Evolutionary conservation across 1,284 basidiomycete genomes (phyloP).

Genomic region (Marasmius tenuissimus): DNA sequence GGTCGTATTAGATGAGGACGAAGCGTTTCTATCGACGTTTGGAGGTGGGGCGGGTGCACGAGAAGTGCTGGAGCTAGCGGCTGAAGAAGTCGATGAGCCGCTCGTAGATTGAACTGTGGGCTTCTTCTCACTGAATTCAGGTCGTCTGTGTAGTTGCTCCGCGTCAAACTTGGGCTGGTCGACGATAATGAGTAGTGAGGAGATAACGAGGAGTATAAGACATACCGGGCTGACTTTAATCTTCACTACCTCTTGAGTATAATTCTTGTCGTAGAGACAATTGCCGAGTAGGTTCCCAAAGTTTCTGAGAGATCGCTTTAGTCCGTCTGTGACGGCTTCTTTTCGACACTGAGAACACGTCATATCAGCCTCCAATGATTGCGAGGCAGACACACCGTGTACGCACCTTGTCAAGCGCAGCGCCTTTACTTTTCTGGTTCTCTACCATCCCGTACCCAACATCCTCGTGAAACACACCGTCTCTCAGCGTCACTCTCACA

Average conservation of each 20-base stretch:
- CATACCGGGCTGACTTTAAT: slow-evolving; percentile 81
- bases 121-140: slow-evolving; percentile 64
- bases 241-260: slow-evolving; percentile 82
- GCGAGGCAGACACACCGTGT: neutral
- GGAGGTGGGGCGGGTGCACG: slow-evolving; percentile 3
- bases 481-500: slow-evolving; percentile 83
- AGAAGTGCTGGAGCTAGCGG: neutral
- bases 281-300: slow-evolving; percentile 96
- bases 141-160: slow-evolving; percentile 70
- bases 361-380: neutral
- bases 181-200: neutral
- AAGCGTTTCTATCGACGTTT: neutral
- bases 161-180: slow-evolving; percentile 77
- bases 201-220: slow-evolving; percentile 18
- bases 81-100: slow-evolving; percentile 4
- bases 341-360: slow-evolving; percentile 81
- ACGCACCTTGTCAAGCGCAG: slow-evolving; percentile 89
- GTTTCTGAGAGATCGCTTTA: slow-evolving; percentile 88
- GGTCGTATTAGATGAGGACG: slow-evolving; percentile 6
- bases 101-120: slow-evolving; percentile 18
- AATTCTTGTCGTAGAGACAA: slow-evolving; percentile 93
- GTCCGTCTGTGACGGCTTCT: slow-evolving; percentile 93
- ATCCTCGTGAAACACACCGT: slow-evolving; percentile 92
- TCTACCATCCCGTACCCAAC: slow-evolving; percentile 89
- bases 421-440: slow-evolving; percentile 82